Evolutionary conservation across 495 filamentous ascomycete species (phyloP).

Genomic region (Aspergillus baeticus): DNA sequence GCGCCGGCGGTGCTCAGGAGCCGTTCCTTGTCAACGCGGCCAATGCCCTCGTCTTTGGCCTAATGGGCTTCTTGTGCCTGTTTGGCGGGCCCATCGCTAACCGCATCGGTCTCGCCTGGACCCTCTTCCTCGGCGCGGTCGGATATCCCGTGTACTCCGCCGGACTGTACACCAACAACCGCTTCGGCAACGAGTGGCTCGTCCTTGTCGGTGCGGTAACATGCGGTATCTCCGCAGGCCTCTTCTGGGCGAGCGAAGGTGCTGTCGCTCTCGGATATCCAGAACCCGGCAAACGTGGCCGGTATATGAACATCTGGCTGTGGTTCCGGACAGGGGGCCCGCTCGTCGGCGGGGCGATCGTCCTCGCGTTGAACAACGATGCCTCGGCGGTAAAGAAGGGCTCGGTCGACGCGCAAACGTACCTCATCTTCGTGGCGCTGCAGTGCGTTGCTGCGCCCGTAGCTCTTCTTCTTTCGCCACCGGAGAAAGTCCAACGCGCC

Average conservation of each 20-base stretch:
- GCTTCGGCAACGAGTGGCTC: background rate
- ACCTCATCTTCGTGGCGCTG: background rate
- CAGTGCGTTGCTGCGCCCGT: background rate
- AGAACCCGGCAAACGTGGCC: background rate
- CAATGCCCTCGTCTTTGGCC: background rate
- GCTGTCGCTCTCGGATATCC: background rate
- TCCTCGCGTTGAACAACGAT: background rate
- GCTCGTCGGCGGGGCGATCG: background rate
- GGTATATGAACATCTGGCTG: background rate
- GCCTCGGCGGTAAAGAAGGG: background rate
- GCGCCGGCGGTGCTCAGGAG: conserved; percentile 50
- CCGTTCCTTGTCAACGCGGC: background rate
- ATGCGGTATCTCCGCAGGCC: background rate
- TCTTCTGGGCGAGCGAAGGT: background rate
- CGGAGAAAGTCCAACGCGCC: background rate
- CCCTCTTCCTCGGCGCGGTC: background rate
- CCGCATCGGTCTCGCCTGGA: background rate
- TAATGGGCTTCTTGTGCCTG: background rate
- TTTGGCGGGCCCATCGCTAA: background rate
- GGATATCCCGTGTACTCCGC: background rate
- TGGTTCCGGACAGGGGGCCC: background rate
- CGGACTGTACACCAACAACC: background rate
- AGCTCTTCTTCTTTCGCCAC: background rate
- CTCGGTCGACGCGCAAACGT: background rate
- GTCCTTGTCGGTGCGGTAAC: background rate